Percentiles rank a stretch among this genome's conserved stretches.
Evolutionary conservation across 2,329 filamentous ascomycete genomes (phyloP).

Genomic region (Pseudogymnoascus sp.): DNA sequence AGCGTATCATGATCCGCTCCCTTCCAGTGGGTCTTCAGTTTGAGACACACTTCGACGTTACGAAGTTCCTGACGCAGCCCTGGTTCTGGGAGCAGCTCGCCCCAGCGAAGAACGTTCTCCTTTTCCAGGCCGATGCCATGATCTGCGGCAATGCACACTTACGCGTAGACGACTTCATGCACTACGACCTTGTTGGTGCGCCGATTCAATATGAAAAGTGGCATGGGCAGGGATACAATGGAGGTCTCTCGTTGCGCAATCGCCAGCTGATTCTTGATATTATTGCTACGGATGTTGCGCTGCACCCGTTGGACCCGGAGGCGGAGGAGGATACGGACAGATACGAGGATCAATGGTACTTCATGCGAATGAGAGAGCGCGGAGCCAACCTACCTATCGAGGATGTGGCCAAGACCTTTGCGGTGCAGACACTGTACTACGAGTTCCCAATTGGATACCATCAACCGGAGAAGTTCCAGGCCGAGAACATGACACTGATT

Average conservation of each 20-base stretch:
- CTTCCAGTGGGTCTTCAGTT: conserved; percentile 31
- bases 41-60: conserved; percentile 32
- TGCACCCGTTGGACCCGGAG: conserved; percentile 23
- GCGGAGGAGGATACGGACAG: conserved; percentile 20
- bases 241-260: conserved; percentile 30
- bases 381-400: conserved; percentile 21
- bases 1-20: conserved; percentile 32
- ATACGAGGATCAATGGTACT: conserved; percentile 28
- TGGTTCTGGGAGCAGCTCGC: conserved; percentile 32
- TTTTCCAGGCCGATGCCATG: conserved; percentile 31
- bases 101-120: conserved; percentile 29
- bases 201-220: conserved; percentile 25
- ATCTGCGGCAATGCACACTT: conserved; percentile 26
- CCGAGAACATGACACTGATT: conserved; percentile 25
- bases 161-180: conserved; percentile 27
- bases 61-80: conserved; percentile 28
- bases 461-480: conserved; percentile 20
- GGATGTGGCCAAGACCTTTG: conserved; percentile 20
- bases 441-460: conserved; percentile 18
- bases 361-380: conserved; percentile 24
- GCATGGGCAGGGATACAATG: conserved; percentile 26
- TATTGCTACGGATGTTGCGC: conserved; percentile 15
- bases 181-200: conserved; percentile 33
- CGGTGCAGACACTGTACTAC: conserved; percentile 20
- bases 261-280: conserved; percentile 27